Base-by-base conservation (phyloP, 2,329 filamentous ascomycete genomes). In the Neonectria faginata region DNA sequence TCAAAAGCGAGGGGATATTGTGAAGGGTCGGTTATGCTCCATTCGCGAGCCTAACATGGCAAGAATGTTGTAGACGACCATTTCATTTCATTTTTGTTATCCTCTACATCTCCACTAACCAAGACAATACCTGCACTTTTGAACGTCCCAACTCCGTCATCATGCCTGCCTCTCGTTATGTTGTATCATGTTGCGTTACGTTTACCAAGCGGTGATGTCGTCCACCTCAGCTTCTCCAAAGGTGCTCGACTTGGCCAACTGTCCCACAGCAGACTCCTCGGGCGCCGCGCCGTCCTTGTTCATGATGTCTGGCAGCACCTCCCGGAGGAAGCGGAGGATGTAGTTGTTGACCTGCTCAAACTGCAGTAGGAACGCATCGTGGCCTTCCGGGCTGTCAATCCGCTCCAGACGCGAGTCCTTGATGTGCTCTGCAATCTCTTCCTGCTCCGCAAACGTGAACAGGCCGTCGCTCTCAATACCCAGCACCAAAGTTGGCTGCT, bases 191-290 rank as follows among this genome's bases (percentile, higher is more conserved):
- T n/a, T 16, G 36, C 14, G 36, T 33, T 53, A n/a, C 22, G 44
- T 64, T 79, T 87, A 97, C 94, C 94, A 97, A 22, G 93, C 94
- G 36, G 94, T 97, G 72, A 97, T 97, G 76, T 98, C 96, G 65
- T 95, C 95, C 20, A 97, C 93, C 80, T 98, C 96, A 1, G 93
- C 94, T 81, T 98, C 94, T 16, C 95, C 94, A 82, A 97, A 97
- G 0, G 92, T 96, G 79, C 94, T 97, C 60, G 88, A 94, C 83
- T 97, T 97, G 18, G 88, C 93, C 67, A 94, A 79, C 72, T 88
- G 81, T 16, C 89, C 89, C 7, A 89, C 84, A 64, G 84, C 82
- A 67, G 83, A 77, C 67, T 82, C 83, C 65, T 82, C 83, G 61
- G 80, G 81, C 25, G 81, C 83, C 3, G 79, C 79, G 2, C 84